Evolutionary conservation across 1,284 basidiomycete species (phyloP).

Genomic region (Ustilago esculenta): DNA sequence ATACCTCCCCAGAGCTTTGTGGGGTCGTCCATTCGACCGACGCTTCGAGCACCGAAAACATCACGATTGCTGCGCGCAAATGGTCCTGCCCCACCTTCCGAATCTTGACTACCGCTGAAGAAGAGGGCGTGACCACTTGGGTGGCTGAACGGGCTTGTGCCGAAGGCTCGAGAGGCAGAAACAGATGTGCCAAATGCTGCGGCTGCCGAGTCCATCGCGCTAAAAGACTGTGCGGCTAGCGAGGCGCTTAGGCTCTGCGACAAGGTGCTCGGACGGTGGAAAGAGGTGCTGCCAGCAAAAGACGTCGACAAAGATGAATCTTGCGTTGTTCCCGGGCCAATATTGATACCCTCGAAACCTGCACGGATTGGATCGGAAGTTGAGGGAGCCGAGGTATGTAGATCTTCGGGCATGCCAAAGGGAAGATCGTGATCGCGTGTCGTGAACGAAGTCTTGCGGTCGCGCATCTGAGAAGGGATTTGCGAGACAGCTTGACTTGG

Average conservation of each 20-base stretch:
- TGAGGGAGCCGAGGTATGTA: constrained; percentile 30
- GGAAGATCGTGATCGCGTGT: constrained; percentile 81
- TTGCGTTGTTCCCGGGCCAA: background rate
- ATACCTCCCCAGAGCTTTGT: constrained; percentile 36
- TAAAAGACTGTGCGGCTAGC: constrained; percentile 24
- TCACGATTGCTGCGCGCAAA: constrained; percentile 38
- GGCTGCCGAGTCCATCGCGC: constrained; percentile 32
- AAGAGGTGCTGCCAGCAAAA: constrained; percentile 28
- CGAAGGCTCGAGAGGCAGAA: constrained; percentile 47
- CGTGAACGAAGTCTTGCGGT: constrained; percentile 71
- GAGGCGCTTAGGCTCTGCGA: constrained; percentile 39
- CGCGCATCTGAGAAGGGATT: constrained; percentile 6
- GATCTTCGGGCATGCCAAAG: constrained; percentile 74
- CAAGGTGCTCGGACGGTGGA: constrained; percentile 28
- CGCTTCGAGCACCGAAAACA: constrained; percentile 39
- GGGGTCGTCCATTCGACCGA: constrained; percentile 38
- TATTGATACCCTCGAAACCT: constrained; percentile 23
- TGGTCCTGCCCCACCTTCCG: constrained; percentile 46
- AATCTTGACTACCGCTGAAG: constrained; percentile 58
- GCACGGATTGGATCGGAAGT: constrained; percentile 15
- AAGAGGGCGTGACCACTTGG: constrained; percentile 61
- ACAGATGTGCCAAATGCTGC: constrained; percentile 41
- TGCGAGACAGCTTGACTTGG: constrained; percentile 14
- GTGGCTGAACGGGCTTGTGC: constrained; percentile 65
- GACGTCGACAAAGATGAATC: constrained; percentile 17